Percentiles rank a stretch among this genome's conserved stretches.
These are phyloP conservation scores for Ceratocystis lukuohia DNA, from an alignment of 2,329 filamentous ascomycete genomes.

Conservation along the genomic window DNA sequence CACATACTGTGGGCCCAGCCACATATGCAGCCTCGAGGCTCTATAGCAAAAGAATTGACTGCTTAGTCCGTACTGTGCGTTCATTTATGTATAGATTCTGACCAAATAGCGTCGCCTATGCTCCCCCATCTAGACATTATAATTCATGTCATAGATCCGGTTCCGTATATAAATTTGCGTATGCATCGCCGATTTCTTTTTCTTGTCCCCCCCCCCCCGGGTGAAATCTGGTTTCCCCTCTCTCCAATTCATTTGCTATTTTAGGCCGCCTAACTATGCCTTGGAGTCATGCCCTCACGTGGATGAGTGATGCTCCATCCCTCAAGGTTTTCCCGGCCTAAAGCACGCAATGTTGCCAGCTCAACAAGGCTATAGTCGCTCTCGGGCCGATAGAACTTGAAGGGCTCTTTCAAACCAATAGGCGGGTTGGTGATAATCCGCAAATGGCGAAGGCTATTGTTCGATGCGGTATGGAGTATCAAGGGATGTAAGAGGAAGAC, in stretches of 20 bases:
- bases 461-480: slow-evolving; percentile 43
- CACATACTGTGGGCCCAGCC: background rate
- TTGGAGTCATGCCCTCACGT: slow-evolving; percentile 37
- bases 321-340: slow-evolving; percentile 34
- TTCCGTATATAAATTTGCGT: too few species aligned
- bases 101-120: too few species aligned
- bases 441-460: slow-evolving; percentile 23
- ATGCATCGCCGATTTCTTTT: too few species aligned
- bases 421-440: slow-evolving; percentile 27
- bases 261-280: too few species aligned
- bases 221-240: too few species aligned
- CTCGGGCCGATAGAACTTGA: slow-evolving; percentile 30
- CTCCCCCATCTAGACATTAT: too few species aligned
- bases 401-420: slow-evolving; percentile 33
- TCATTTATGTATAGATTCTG: too few species aligned
- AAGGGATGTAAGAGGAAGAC: slow-evolving; percentile 47
- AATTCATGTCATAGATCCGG: too few species aligned
- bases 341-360: slow-evolving; percentile 37
- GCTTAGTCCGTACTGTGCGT: too few species aligned
- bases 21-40: background rate
- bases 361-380: slow-evolving; percentile 42
- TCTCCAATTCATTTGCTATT: too few species aligned
- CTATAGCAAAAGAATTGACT: too few species aligned
- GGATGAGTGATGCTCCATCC: slow-evolving; percentile 40
- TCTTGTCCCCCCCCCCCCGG: too few species aligned